A percentile compares a stretch with the other conserved stretches of the same genome.
phyloP scores from a whole-genome alignment of 768 basidiomycete genomes.

The Phylloporus sp. region DNA sequence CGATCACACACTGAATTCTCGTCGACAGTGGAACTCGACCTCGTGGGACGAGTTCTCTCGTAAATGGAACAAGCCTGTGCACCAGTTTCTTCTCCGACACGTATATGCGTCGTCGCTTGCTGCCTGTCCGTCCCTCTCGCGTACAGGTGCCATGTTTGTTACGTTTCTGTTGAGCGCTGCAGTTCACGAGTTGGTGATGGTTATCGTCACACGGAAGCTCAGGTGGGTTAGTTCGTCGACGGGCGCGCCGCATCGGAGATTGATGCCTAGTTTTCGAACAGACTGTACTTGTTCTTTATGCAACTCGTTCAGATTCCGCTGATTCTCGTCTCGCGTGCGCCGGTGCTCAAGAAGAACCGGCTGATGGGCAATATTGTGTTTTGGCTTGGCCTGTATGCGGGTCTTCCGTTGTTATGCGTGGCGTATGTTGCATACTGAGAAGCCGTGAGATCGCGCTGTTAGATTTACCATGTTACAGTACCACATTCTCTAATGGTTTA shows the following conservation, averaged over 20 bases:
- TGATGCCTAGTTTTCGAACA: slow-evolving; percentile 19
- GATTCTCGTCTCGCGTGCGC: slow-evolving; percentile 73
- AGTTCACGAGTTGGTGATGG: slow-evolving; percentile 95
- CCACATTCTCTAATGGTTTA: no score
- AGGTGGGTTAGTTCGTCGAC: slow-evolving; percentile 43
- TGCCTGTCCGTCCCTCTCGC: slow-evolving; percentile 64
- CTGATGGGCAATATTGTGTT: slow-evolving; percentile 83
- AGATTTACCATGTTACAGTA: no score
- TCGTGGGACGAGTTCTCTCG: slow-evolving; percentile 97
- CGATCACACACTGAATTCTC: not conserved
- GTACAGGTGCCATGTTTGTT: slow-evolving; percentile 78
- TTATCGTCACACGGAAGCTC: slow-evolving; percentile 89
- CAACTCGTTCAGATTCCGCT: slow-evolving; percentile 90
- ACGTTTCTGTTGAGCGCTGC: slow-evolving; percentile 90
- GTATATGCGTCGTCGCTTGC: slow-evolving; percentile 89
- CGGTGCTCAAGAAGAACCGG: slow-evolving; percentile 75
- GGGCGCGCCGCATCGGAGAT: not conserved
- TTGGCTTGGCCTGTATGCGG: slow-evolving; percentile 88
- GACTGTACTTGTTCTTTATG: slow-evolving; percentile 82
- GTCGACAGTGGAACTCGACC: slow-evolving; percentile 85
- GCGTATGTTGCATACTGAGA: slow-evolving; percentile 55
- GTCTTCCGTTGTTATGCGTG: slow-evolving; percentile 91
- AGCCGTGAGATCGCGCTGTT: slow-evolving; percentile 1
- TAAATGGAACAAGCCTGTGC: slow-evolving; percentile 98
- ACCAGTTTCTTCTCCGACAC: slow-evolving; percentile 89